These are phyloP conservation scores for Penicillium brasilianum DNA, from an alignment of 2,329 filamentous ascomycete species.

Conservation along the genomic window DNA sequence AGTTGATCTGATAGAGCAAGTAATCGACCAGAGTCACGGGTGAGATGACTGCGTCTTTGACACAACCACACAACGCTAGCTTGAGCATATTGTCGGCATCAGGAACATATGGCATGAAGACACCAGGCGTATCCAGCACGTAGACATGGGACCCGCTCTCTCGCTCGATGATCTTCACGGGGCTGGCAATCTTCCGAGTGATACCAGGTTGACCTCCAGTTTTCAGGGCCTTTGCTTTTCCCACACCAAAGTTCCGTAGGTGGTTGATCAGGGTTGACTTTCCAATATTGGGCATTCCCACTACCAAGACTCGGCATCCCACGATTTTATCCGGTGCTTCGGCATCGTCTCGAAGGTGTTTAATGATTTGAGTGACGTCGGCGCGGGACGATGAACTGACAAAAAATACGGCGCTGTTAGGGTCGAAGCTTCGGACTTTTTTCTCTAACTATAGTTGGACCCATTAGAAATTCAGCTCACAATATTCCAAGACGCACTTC, in stretches of 20 bases:
- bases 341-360: constrained; percentile 39
- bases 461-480: background rate
- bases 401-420: constrained; percentile 43
- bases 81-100: constrained; percentile 91
- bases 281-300: constrained; percentile 97
- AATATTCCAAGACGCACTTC: background rate
- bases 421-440: constrained; percentile 41
- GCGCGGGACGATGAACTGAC: constrained; percentile 38
- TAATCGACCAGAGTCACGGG: constrained; percentile 85
- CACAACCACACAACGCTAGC: constrained; percentile 85
- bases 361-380: constrained; percentile 41
- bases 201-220: constrained; percentile 89
- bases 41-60: constrained; percentile 85
- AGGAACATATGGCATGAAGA: constrained; percentile 90
- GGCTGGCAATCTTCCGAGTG: constrained; percentile 80
- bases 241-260: constrained; percentile 72
- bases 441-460: constrained; percentile 36
- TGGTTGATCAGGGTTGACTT: constrained; percentile 95
- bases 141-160: constrained; percentile 69
- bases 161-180: constrained; percentile 77
- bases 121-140: constrained; percentile 88
- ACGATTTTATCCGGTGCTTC: constrained; percentile 60
- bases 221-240: constrained; percentile 70
- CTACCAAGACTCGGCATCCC: constrained; percentile 82
- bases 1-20: constrained; percentile 82